Percentiles rank a stretch among this genome's conserved stretches.
phyloP scores from a whole-genome alignment of 495 filamentous ascomycete species.

The Durotheca rogersii region DNA sequence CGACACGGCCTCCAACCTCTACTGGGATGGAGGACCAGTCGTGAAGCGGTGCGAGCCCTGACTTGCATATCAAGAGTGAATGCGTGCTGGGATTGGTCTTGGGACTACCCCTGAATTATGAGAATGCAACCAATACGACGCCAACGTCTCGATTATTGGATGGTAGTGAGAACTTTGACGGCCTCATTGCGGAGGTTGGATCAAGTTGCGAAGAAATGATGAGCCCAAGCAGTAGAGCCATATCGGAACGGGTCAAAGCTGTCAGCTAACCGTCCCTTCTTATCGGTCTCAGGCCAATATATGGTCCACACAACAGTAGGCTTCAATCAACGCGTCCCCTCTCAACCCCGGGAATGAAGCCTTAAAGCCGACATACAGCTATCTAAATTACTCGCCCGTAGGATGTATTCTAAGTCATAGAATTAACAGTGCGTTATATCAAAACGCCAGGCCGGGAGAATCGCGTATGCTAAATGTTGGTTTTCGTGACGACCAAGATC shows the following conservation, averaged over 20 bases:
- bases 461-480: too few species aligned
- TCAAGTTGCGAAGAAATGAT: neutral
- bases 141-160: constrained; percentile 3
- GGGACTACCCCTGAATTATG: constrained; percentile 2
- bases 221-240: neutral
- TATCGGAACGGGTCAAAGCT: neutral
- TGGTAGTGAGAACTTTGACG: constrained; percentile 6
- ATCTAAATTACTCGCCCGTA: too few species aligned
- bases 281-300: neutral
- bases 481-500: too few species aligned
- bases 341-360: too few species aligned
- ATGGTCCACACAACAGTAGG: constrained; percentile 1
- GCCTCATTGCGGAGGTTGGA: constrained; percentile 13
- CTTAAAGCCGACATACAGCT: too few species aligned
- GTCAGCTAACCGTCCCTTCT: neutral
- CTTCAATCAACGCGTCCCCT: too few species aligned
- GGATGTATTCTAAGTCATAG: too few species aligned
- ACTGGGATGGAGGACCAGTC: constrained; percentile 9
- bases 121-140: constrained; percentile 18
- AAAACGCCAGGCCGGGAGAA: too few species aligned
- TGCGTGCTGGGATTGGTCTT: constrained; percentile 13
- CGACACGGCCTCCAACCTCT: constrained; percentile 1
- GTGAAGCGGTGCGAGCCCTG: constrained; percentile 9
- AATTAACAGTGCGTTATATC: too few species aligned
- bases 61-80: constrained; percentile 15